Evolutionary conservation across 2,329 filamentous ascomycete species (phyloP).

Genomic region (Colletotrichum lentis): DNA sequence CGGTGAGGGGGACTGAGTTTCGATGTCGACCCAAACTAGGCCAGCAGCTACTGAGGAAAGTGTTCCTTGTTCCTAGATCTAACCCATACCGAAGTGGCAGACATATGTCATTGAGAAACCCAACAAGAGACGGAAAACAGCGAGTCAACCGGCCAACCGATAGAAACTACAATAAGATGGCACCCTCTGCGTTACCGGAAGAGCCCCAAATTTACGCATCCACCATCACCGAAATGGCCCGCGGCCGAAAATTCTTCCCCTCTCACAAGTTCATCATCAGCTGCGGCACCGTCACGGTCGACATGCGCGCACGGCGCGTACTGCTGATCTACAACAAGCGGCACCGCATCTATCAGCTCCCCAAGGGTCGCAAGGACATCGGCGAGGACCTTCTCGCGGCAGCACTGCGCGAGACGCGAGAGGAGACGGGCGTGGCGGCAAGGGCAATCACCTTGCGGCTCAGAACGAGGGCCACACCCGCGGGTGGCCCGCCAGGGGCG

Average conservation of each 20-base stretch:
- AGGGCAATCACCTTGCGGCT: slow-evolving; percentile 51
- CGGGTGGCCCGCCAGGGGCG: slow-evolving; percentile 15
- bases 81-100: background rate
- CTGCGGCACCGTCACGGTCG: slow-evolving; percentile 57
- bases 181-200: slow-evolving; percentile 26
- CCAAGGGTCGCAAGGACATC: slow-evolving; percentile 60
- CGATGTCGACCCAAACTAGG: background rate
- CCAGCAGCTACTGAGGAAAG: background rate
- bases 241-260: slow-evolving; percentile 46
- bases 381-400: slow-evolving; percentile 53
- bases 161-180: slow-evolving; percentile 6
- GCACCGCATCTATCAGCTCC: slow-evolving; percentile 56
- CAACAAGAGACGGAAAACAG: background rate
- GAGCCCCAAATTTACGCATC: slow-evolving; percentile 26
- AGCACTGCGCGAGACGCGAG: slow-evolving; percentile 57
- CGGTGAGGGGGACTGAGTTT: slow-evolving; percentile 4
- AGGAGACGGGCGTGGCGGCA: slow-evolving; percentile 57
- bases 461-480: slow-evolving; percentile 54
- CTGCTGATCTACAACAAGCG: slow-evolving; percentile 55
- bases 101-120: background rate
- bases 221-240: slow-evolving; percentile 27
- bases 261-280: slow-evolving; percentile 56
- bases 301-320: slow-evolving; percentile 48
- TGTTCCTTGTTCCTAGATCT: background rate
- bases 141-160: background rate